Evolutionary conservation across 1,284 basidiomycete genomes (phyloP).

Genomic region (Hypsizygus ulmarius): DNA sequence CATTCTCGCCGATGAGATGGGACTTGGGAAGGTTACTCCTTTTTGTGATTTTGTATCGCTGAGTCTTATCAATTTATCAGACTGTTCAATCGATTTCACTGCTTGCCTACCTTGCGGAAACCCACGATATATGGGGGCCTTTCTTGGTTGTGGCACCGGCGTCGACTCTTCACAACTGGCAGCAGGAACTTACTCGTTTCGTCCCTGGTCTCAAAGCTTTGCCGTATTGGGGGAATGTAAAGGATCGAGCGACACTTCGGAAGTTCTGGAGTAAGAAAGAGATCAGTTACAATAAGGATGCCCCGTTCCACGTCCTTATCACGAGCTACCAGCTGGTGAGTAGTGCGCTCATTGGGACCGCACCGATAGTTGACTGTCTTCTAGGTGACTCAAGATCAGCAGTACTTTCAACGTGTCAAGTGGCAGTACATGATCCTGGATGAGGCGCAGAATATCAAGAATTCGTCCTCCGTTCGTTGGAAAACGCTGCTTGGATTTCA

Average conservation of each 20-base stretch:
- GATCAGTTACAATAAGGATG: slow-evolving; percentile 92
- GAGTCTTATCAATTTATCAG: slow-evolving; percentile 38
- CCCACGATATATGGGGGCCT: slow-evolving; percentile 98
- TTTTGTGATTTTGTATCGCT: not conserved
- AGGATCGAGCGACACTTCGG: slow-evolving; percentile 91
- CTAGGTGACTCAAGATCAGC: slow-evolving; percentile 93
- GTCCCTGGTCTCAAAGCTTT: slow-evolving; percentile 92
- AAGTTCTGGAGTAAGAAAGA: slow-evolving; percentile 99
- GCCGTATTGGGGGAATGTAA: slow-evolving; percentile 98
- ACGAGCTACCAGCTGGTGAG: slow-evolving; percentile 93
- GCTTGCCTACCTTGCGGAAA: slow-evolving; percentile 94
- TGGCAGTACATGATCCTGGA: slow-evolving; percentile 99
- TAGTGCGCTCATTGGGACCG: not conserved
- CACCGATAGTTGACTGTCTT: not conserved
- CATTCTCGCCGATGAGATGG: slow-evolving; percentile 99
- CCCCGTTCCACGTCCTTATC: slow-evolving; percentile 95
- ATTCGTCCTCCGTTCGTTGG: slow-evolving; percentile 96
- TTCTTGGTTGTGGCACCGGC: slow-evolving; percentile 99
- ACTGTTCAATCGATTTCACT: slow-evolving; percentile 99
- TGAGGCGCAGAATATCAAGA: slow-evolving; percentile 99
- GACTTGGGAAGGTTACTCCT: slow-evolving; percentile 78
- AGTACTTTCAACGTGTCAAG: slow-evolving; percentile 96
- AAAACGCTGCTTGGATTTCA: slow-evolving; percentile 96
- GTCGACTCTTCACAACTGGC: slow-evolving; percentile 99
- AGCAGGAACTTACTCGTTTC: slow-evolving; percentile 96